Conservation (phyloP, 208 protist species). For the Leishmania tropica region DNA sequence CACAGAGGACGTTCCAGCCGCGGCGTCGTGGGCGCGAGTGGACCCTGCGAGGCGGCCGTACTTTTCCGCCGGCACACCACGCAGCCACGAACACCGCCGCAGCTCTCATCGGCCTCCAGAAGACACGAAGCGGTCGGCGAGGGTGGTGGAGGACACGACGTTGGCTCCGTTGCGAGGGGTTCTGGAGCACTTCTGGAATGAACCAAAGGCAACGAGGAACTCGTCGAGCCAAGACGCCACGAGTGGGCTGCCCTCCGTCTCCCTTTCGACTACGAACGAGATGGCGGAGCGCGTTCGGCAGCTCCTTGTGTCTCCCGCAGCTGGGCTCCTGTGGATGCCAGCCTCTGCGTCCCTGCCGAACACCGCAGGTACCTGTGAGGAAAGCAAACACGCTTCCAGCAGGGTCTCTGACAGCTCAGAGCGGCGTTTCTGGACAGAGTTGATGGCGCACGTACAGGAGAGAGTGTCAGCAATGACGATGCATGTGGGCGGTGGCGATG, state of each 20-base stretch:
- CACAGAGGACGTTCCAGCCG: constrained; percentile 17
- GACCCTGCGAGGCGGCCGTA: constrained; percentile 31
- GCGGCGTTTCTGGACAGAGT: not conserved
- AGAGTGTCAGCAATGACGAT: not conserved
- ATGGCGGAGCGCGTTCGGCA: constrained; percentile 14
- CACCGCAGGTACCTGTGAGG: not conserved
- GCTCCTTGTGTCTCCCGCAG: constrained; percentile 13
- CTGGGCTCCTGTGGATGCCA: constrained; percentile 17
- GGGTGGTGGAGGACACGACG: constrained; percentile 35
- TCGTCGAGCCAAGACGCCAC: not conserved
- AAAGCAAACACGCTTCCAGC: not conserved
- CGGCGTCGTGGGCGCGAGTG: constrained; percentile 24
- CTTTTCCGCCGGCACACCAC: constrained; percentile 17
- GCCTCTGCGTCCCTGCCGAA: not conserved
- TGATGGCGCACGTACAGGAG: constrained; percentile 2
- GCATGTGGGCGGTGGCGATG: not conserved
- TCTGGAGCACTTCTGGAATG: constrained; percentile 50
- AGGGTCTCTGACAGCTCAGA: not conserved
- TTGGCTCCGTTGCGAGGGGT: constrained; percentile 47
- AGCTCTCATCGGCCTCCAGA: not conserved
- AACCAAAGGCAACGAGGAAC: not conserved
- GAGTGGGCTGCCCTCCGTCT: not conserved
- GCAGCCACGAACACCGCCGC: not conserved
- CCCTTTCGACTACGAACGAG: not conserved
- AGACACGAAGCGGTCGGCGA: not conserved